Evolutionary conservation across 495 filamentous ascomycete genomes (phyloP).

Genomic region (Sordaria brevicollis): DNA sequence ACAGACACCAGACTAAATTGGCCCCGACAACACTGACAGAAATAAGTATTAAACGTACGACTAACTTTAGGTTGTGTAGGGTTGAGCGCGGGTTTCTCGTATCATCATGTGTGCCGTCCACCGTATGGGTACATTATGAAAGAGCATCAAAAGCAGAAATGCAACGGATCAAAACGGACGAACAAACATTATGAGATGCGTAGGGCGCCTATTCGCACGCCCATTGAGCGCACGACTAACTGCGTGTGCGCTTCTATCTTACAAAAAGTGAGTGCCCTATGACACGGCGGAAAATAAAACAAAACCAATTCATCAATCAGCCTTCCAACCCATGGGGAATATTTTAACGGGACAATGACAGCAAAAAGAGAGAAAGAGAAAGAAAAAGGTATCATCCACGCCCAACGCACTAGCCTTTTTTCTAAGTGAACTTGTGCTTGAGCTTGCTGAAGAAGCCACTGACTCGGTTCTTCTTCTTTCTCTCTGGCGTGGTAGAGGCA

Average conservation of each 20-base stretch:
- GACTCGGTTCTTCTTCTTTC: conserved; percentile 51
- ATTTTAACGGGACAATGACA: conserved; percentile 3
- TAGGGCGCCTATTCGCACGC: not conserved
- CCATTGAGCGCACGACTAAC: not conserved
- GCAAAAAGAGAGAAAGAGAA: conserved; percentile 16
- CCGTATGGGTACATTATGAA: not conserved
- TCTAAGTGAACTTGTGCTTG: conserved; percentile 41
- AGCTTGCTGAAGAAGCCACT: conserved; percentile 47
- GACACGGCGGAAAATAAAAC: not conserved
- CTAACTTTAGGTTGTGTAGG: not conserved
- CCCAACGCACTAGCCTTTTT: conserved; percentile 18
- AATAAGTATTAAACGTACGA: not conserved
- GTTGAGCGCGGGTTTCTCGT: not conserved
- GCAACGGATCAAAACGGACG: not conserved
- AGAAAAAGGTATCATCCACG: conserved; percentile 7
- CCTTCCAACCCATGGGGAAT: not conserved
- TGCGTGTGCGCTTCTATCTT: not conserved
- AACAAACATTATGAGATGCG: not conserved
- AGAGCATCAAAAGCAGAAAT: not conserved
- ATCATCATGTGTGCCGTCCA: not conserved
- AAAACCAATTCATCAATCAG: not conserved
- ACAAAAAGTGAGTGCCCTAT: not conserved
- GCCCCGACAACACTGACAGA: not conserved
- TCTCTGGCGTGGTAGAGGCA: conserved; percentile 23
- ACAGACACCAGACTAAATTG: not conserved